Percentiles rank a stretch among this genome's conserved stretches.
Conservation (phyloP, 1,284 basidiomycete genomes). For the Trametes versicolor region DNA sequence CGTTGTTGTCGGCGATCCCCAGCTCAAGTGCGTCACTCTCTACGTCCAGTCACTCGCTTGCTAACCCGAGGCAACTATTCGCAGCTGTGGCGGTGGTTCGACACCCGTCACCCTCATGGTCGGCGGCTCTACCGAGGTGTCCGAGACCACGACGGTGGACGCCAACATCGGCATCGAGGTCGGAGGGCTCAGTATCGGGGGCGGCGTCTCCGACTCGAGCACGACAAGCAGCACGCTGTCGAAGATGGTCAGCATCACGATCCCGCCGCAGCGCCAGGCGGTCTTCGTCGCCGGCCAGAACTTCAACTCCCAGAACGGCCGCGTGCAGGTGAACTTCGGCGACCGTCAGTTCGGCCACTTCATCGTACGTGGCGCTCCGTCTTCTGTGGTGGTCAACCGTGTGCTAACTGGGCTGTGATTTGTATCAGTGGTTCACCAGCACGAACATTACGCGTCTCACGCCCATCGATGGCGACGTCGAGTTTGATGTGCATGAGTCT, state of each 20-base stretch:
- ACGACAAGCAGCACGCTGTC: constrained; percentile 12
- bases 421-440: constrained; percentile 16
- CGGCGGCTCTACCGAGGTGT: constrained; percentile 5
- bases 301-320: constrained; percentile 6
- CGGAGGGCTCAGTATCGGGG: constrained; percentile 15
- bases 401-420: background rate
- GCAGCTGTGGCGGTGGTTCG: constrained; percentile 14
- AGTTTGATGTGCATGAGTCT: constrained; percentile 24
- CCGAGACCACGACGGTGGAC: constrained; percentile 5
- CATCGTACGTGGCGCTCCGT: constrained; percentile 1
- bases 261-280: constrained; percentile 20
- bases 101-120: constrained; percentile 9
- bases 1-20: constrained; percentile 10
- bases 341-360: constrained; percentile 20
- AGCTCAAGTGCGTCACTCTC: constrained; percentile 14
- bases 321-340: constrained; percentile 18
- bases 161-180: constrained; percentile 13
- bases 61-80: too few species aligned
- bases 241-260: constrained; percentile 3
- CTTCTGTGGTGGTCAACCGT: too few species aligned
- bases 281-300: constrained; percentile 17
- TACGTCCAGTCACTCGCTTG: background rate
- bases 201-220: background rate
- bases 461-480: constrained; percentile 12
- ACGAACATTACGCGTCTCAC: constrained; percentile 19